phyloP scores from a whole-genome alignment of 176 grass and related monocot species.

The Melocanna baccifera region DNA sequence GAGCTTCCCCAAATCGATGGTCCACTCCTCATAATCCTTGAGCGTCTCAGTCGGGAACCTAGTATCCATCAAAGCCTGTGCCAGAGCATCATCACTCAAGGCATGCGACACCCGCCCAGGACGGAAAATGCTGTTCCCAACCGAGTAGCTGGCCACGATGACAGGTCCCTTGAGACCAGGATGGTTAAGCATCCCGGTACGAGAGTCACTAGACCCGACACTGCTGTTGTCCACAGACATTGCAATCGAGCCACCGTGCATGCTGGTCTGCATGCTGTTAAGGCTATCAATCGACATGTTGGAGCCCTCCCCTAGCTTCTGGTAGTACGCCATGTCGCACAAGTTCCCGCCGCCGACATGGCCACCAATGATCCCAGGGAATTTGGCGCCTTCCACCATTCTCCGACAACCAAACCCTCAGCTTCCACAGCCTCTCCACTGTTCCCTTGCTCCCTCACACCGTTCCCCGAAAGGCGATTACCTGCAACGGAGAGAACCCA shows the following conservation, averaged over 20 bases:
- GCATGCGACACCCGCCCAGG: conserved; percentile 61
- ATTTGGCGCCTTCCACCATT: conserved; percentile 62
- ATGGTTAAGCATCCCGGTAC: conserved; percentile 59
- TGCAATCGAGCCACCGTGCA: conserved; percentile 46
- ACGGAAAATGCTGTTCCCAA: conserved; percentile 62
- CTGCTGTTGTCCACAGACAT: conserved; percentile 65
- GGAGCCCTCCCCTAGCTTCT: conserved; percentile 67
- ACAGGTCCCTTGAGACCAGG: conserved; percentile 50
- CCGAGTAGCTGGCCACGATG: conserved; percentile 43
- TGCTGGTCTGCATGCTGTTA: conserved; percentile 65
- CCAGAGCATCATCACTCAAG: conserved; percentile 66
- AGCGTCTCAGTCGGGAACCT: conserved; percentile 60
- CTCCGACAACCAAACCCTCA: neutral
- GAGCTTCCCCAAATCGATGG: conserved; percentile 68
- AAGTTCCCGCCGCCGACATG: conserved; percentile 37
- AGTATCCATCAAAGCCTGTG: conserved; percentile 76
- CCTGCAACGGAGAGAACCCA: conserved; percentile 6
- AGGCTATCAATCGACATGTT: conserved; percentile 72
- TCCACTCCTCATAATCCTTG: conserved; percentile 75
- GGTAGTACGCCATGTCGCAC: conserved; percentile 69
- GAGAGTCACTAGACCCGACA: conserved; percentile 57
- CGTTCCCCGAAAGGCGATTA: neutral
- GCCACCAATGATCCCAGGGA: conserved; percentile 48
- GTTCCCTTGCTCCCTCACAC: neutral
- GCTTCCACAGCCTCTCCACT: neutral